Evolutionary conservation across 2,329 filamentous ascomycete genomes (phyloP), one percentile per base, ranked within the genome.

Genomic region (Exophiala oligosperma): DNA sequence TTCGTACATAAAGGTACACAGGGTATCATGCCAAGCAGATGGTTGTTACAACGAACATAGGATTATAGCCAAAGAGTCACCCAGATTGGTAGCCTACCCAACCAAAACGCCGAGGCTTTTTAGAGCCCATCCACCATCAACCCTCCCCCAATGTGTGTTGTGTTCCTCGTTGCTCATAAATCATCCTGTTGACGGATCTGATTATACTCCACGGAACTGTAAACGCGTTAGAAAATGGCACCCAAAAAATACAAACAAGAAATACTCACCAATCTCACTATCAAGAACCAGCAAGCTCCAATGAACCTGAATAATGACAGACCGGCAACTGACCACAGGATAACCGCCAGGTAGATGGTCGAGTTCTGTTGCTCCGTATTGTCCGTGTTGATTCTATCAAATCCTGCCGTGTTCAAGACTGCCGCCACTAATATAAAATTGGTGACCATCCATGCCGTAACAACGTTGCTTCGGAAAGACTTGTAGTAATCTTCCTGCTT

Each of bases 401-500:
- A 74, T 1, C 94, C 93, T 24, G 89, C 93, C 1, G 90, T 87
- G 70, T 89, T 92, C 65, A 99, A 79, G 6, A 99, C 93, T 1
- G 95, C 81, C 0, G 93, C 93, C 0, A 85, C 86, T 4, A 99
- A 84, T 0, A 85, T 92, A 72, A 99, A 90, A 74, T 99, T 99
- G 70, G 87, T 92, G 68, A 97, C 91, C 82, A 99, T 96, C 94
- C 94, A 99, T 65, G 89, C 86, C 51, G 97, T 79, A 29, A 99
- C 94, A 66, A 97, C 92, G 28, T 91, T 85, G 21, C 90, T 95
- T 62, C 94, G 86, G 73, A 99, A 96, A 65, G 92, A 94, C 69
- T 92, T 92, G 82, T 99, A 99, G 77, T 97, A 99, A 73, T 99
- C 94, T 79, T 97, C 91, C 74, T 99, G 93, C 70, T 89, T 91